Percentiles rank a stretch among this genome's conserved stretches.
These are phyloP conservation scores for Zymoseptoria ardabiliae DNA, from an alignment of 2,329 filamentous ascomycete genomes.

Conservation along the genomic window DNA sequence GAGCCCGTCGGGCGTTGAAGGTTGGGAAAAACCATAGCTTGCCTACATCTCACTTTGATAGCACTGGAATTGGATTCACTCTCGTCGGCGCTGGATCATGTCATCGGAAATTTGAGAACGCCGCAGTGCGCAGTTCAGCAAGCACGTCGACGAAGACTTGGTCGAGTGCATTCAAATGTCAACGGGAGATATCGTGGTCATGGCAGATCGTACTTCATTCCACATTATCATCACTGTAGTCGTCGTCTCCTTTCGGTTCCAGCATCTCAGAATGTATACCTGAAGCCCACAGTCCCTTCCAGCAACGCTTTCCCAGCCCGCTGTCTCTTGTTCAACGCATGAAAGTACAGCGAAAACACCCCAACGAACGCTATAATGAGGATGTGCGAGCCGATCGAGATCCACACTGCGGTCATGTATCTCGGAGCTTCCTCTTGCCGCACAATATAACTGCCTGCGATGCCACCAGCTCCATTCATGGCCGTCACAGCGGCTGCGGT, in stretches of 20 bases:
- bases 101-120: too few species aligned
- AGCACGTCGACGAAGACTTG: not conserved
- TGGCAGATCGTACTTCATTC: not conserved
- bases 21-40: conserved; percentile 81
- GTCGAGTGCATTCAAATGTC: not conserved
- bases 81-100: not conserved
- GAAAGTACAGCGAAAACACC: conserved; percentile 24
- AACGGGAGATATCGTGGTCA: not conserved
- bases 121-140: not conserved
- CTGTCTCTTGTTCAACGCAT: conserved; percentile 23
- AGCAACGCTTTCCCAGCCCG: conserved; percentile 19
- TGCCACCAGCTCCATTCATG: conserved; percentile 54
- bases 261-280: conserved; percentile 35
- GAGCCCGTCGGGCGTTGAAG: conserved; percentile 85
- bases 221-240: not conserved
- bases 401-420: conserved; percentile 60
- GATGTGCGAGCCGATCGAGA: conserved; percentile 49
- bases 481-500: conserved; percentile 54
- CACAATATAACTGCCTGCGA: conserved; percentile 61
- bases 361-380: conserved; percentile 24
- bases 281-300: conserved; percentile 35
- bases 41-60: conserved; percentile 22
- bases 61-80: not conserved
- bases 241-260: not conserved
- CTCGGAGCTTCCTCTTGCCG: conserved; percentile 52